These are phyloP conservation scores for Rhodotorula toruloides DNA, from an alignment of 768 basidiomycete species.

Conservation along the genomic window DNA sequence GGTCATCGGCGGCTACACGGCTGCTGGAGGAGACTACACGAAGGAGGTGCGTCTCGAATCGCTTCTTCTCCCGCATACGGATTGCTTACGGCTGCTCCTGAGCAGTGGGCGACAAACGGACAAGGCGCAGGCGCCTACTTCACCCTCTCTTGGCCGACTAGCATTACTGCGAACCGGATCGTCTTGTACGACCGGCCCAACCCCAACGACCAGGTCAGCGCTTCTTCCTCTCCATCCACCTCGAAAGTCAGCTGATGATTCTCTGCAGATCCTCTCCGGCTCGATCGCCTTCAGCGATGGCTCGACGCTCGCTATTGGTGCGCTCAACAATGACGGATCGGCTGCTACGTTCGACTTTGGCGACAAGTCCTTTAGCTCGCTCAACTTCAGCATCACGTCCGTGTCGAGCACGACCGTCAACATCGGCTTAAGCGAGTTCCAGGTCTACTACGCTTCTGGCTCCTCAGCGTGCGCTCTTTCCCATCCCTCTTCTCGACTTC, in stretches of 20 bases:
- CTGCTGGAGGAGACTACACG: conserved; percentile 14
- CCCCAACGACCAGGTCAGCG: conserved; percentile 22
- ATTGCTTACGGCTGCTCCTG: not conserved
- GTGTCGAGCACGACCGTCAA: not conserved
- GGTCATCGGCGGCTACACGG: conserved; percentile 17
- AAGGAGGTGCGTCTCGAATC: conserved; percentile 3
- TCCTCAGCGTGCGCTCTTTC: not conserved
- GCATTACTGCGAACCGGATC: not conserved
- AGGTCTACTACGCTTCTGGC: conserved; percentile 2
- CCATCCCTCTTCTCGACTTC: not conserved
- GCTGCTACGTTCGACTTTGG: conserved; percentile 15
- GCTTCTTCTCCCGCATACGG: not conserved
- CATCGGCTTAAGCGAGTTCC: conserved; percentile 17
- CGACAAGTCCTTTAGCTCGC: not conserved
- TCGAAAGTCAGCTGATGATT: not conserved
- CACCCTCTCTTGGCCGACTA: conserved; percentile 6
- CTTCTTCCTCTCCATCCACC: conserved; percentile 1
- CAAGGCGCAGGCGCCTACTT: conserved; percentile 11
- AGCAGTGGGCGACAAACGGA: conserved; percentile 30
- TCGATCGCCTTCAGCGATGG: conserved; percentile 18
- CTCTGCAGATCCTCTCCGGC: not conserved
- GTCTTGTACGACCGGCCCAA: conserved; percentile 32
- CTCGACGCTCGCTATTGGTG: conserved; percentile 4
- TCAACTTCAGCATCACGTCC: not conserved
- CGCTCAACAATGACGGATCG: conserved; percentile 16